A percentile compares a stretch with the other conserved stretches of the same genome.
Evolutionary conservation across 2,329 filamentous ascomycete genomes (phyloP).

Genomic region (Pseudocercospora fuligena): DNA sequence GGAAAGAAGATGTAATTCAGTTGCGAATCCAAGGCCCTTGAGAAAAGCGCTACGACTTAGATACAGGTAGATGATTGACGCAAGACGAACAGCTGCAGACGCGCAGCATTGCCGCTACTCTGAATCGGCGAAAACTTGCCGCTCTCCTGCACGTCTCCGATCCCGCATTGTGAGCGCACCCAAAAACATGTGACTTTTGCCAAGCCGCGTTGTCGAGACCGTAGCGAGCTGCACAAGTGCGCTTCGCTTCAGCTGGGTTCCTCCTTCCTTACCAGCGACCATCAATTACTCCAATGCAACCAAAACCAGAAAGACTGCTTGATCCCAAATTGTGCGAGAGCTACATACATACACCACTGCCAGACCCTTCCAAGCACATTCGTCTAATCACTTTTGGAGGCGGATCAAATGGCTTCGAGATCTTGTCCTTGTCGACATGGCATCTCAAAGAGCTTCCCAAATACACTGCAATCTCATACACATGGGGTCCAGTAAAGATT

Average conservation of each 20-base stretch:
- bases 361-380: not conserved
- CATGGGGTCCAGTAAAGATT: not conserved
- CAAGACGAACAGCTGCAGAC: not conserved
- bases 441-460: not conserved
- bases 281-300: not conserved
- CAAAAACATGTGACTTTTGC: not conserved
- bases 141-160: not conserved
- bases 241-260: not conserved
- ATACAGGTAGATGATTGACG: not conserved
- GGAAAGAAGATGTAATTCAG: constrained; percentile 54
- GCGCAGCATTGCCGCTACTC: not conserved
- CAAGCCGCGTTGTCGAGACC: not conserved
- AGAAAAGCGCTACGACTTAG: not conserved
- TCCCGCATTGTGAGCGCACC: not conserved
- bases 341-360: not conserved
- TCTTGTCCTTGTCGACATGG: not conserved
- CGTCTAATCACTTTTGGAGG: not conserved
- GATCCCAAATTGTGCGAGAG: not conserved
- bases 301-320: not conserved
- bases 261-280: not conserved
- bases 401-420: not conserved
- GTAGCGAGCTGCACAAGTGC: not conserved
- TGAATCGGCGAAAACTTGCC: not conserved
- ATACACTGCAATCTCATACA: not conserved
- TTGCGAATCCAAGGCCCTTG: not conserved